Base-by-base conservation (phyloP, 768 basidiomycete genomes). In the Lactarius trivialis region DNA sequence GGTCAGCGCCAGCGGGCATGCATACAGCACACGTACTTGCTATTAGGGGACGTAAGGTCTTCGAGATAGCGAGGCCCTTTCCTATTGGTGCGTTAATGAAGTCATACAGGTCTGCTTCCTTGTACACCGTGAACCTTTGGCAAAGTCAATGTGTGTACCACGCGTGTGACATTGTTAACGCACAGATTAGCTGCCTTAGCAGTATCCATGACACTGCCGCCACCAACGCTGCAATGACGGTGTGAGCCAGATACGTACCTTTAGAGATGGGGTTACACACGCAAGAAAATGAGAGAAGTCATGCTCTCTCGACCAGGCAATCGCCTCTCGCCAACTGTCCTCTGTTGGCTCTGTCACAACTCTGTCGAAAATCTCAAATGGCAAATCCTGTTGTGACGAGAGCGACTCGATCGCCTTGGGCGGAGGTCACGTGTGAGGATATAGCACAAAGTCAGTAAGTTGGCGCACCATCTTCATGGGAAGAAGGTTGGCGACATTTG, bases 81-180 rank as follows among this genome's bases (percentile, higher is more conserved):
- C 96, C 96, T 57, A 98, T 79, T 0, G 96, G 96, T 1, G 96
- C 94, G 71, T 98, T 98, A 74, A 98, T 91, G 73, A 96, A 98
- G 72, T 98, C 96, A 77, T 94, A 89, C 11, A 98, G 77, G 70
- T 97, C 91, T 0, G 91, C 83, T 65, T 98, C 92, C 67, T 88
- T 88, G 79, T 98, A 98, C 12, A 91, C 91, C 0, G 89, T 81
- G 73, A 94, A 95, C 61, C 90, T 92, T 64, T 11, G 3, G 24
- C 71, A 45, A 65, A 57, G 7, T 53, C 7, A 58, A n/a, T 17
- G 53, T 8, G 21, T 60, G 49, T 8, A 36, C 21, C 43, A 6
- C 12, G 28, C 30, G 36, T n/a, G 19, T 39, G 14, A 51, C 36
- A 14, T 26, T 54, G 17, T 17, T 12, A 55, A 68, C 80, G 56